Base-by-base conservation (phyloP, 2,329 filamentous ascomycete genomes). In the Myriosclerotinia curreyana region DNA sequence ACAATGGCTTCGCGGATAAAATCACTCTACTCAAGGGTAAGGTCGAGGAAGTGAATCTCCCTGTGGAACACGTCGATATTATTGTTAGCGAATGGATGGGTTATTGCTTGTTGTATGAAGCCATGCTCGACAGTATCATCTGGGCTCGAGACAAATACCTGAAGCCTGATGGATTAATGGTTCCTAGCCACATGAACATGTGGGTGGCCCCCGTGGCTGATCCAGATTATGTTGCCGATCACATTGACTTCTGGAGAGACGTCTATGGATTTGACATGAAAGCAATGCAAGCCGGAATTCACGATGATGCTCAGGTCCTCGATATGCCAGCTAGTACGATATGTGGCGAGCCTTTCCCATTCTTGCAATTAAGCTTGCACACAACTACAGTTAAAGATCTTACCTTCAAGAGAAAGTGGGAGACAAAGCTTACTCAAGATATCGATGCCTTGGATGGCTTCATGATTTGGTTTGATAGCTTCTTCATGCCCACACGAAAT, bases 71-170 rank as follows among this genome's bases (percentile, higher is more conserved):
- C 73, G 93, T 97, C 53, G 94, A 98, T 77, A 89, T 98, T 72
- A 96, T 98, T 74, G 88, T 98, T 66, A 96, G 91, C 66, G 93
- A 98, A 76, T 98, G 93, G 93, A 98, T 98, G 93, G 93, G 93
- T 38, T 98, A 98, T 75, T 91, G 88, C 68, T 83, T 97, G 22
- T 83, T 97, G 7, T 98, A 96, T 76, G 93, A 98, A 77, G 92
- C 92, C 64, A 98, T 98, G 93, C 86, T 98, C 36, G 92, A 95
- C 68, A 96, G 91, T 56, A 91, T 98, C 28, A 82, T 98, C 59
- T 94, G 86, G 73, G 94, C 94, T 51, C 84, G 93, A 66, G 93
- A 98, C 77, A 86, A 85, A 70, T 97, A 96, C 76, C 85, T 98
- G 31, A 86, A 84, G 66, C 85, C 88, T 0, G 88, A 86, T 64